Evolutionary conservation across 257 asterid species (phyloP).

Genomic region (Paulownia fortunei): DNA sequence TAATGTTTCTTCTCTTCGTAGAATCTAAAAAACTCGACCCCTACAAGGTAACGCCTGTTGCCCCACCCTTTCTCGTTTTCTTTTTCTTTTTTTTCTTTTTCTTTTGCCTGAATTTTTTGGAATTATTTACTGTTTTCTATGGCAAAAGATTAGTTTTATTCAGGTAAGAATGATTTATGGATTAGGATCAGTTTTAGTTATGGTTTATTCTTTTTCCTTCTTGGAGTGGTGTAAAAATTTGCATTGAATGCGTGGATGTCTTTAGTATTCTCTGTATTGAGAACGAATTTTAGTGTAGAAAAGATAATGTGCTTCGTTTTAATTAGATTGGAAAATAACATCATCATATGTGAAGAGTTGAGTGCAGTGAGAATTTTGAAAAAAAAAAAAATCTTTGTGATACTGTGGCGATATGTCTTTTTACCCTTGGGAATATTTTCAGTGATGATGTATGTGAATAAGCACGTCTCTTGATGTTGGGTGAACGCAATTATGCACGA

Average conservation of each 20-base stretch:
- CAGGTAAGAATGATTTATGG: no score
- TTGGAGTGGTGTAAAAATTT: neutral
- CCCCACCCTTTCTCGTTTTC: neutral
- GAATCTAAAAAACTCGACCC: slow-evolving; percentile 72
- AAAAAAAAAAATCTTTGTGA: neutral
- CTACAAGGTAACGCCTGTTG: slow-evolving; percentile 59
- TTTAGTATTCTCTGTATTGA: neutral
- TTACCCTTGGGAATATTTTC: no score
- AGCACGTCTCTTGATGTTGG: no score
- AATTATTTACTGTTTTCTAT: neutral
- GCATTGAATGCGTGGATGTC: neutral
- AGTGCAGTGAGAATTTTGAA: neutral
- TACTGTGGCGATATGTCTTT: neutral
- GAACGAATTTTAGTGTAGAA: neutral
- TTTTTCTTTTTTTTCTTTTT: neutral
- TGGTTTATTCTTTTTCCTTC: neutral
- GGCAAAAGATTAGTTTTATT: neutral
- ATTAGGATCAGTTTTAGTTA: neutral
- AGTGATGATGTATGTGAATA: no score
- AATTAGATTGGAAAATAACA: neutral
- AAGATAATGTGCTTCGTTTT: slow-evolving; percentile 9
- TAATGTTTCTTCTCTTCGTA: slow-evolving; percentile 36
- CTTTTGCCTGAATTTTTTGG: no score
- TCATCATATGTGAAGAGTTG: neutral
- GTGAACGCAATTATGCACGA: no score